A percentile compares a stretch with the other conserved stretches of the same genome.
These are phyloP conservation scores for Tranzscheliella williamsii DNA, from an alignment of 1,284 basidiomycete species.

Conservation along the genomic window DNA sequence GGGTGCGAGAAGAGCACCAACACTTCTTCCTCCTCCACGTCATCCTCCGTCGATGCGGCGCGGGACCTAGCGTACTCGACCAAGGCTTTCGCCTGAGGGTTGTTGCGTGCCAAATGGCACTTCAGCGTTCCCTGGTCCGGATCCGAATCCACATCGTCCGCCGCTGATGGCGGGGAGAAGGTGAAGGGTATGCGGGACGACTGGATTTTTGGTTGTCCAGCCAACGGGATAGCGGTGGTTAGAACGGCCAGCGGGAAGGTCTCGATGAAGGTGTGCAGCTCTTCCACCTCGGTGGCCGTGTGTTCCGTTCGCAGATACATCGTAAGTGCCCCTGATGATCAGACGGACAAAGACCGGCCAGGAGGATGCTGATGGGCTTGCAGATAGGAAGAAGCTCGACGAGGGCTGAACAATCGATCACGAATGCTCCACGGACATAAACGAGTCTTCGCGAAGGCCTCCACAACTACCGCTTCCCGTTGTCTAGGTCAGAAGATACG, in stretches of 20 bases:
- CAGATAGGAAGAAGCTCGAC: too few species aligned
- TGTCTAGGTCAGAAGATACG: too few species aligned
- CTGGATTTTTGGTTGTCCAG: conserved; percentile 18
- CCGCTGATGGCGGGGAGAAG: neutral
- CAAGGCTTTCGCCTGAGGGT: conserved; percentile 40
- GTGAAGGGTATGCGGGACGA: conserved; percentile 23
- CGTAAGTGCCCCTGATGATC: too few species aligned
- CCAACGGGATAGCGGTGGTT: conserved; percentile 20
- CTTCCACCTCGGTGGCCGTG: conserved; percentile 1
- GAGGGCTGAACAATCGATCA: too few species aligned
- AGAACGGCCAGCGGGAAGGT: conserved; percentile 20
- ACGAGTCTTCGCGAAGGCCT: too few species aligned
- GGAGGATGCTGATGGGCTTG: too few species aligned
- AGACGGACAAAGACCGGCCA: too few species aligned
- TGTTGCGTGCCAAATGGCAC: conserved; percentile 30
- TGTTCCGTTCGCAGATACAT: conserved; percentile 34
- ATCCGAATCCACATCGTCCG: neutral
- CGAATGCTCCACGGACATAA: too few species aligned
- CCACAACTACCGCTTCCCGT: too few species aligned
- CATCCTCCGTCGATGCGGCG: neutral
- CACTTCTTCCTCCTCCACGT: conserved; percentile 2
- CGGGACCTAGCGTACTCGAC: too few species aligned
- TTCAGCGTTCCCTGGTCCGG: conserved; percentile 5
- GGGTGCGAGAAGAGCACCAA: conserved; percentile 25
- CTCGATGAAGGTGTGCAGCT: conserved; percentile 9